Conservation (phyloP, 768 basidiomycete species). For the Rossbeevera mucosa region DNA sequence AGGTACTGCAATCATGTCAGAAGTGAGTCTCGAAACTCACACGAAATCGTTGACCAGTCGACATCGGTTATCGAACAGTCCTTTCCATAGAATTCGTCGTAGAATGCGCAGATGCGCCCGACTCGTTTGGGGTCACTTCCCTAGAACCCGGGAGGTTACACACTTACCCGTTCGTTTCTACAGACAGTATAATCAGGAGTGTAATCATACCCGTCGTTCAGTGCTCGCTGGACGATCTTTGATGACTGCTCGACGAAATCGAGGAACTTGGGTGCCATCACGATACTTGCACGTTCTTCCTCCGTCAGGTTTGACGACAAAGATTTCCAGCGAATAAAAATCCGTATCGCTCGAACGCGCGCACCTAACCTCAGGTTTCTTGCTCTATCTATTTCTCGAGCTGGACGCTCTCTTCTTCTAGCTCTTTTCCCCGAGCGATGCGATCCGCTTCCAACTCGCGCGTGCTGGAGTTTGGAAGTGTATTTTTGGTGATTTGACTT, state of each 20-base stretch:
- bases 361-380: slow-evolving; percentile 65
- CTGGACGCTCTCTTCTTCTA: slow-evolving; percentile 79
- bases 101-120: slow-evolving; percentile 92
- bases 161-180: slow-evolving; percentile 75
- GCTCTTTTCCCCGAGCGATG: slow-evolving; percentile 60
- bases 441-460: slow-evolving; percentile 69
- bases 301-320: slow-evolving; percentile 66
- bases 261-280: slow-evolving; percentile 85
- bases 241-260: slow-evolving; percentile 94
- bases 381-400: slow-evolving; percentile 84
- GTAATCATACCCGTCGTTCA: slow-evolving; percentile 96
- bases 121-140: slow-evolving; percentile 51
- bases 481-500: too few relatives aligned
- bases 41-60: slow-evolving; percentile 65
- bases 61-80: slow-evolving; percentile 94
- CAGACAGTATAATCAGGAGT: slow-evolving; percentile 94
- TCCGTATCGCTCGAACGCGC: not conserved
- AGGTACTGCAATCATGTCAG: slow-evolving; percentile 61
- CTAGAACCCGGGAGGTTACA: not conserved
- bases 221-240: slow-evolving; percentile 90
- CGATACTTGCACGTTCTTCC: slow-evolving; percentile 66
- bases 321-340: slow-evolving; percentile 3
- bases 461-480: too few relatives aligned
- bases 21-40: not conserved
- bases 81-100: slow-evolving; percentile 85